phyloP scores from a whole-genome alignment of 1,284 basidiomycete species.

The Cutaneotrichosporon cavernicola region DNA sequence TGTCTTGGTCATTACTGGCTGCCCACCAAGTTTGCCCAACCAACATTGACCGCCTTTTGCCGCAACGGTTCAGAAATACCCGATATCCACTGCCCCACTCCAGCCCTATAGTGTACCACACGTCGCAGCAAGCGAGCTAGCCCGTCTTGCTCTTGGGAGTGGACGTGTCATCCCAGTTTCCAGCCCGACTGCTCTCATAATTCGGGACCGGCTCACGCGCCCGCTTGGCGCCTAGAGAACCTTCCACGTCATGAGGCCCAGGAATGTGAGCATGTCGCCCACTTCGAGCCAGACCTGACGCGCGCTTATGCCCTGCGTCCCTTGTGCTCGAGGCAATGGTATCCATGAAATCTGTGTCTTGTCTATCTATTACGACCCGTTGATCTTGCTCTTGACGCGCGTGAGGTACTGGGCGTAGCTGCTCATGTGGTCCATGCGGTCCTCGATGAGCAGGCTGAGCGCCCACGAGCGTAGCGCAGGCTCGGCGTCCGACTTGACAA shows the following conservation, averaged over 20 bases:
- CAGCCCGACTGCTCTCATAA: too few species aligned
- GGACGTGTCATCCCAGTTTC: too few species aligned
- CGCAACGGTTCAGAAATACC: background rate
- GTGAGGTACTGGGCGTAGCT: conserved; percentile 93
- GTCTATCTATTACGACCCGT: conserved; percentile 10
- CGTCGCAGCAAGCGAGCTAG: too few species aligned
- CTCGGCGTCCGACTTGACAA: conserved; percentile 98
- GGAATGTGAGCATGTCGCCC: too few species aligned
- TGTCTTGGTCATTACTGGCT: too few species aligned
- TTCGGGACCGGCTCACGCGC: too few species aligned
- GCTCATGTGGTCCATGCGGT: conserved; percentile 88
- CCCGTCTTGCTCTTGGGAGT: too few species aligned
- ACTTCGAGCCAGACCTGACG: too few species aligned
- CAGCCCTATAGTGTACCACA: too few species aligned
- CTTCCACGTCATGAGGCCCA: too few species aligned
- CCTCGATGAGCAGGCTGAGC: conserved; percentile 88
- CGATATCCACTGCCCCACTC: background rate
- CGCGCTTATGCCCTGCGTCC: too few species aligned
- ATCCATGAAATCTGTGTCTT: conserved; percentile 5
- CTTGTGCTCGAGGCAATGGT: background rate
- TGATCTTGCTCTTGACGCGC: conserved; percentile 69
- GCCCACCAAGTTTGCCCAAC: background rate
- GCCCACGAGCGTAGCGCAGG: conserved; percentile 92
- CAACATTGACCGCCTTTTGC: background rate
- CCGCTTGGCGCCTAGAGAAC: too few species aligned